Conservation (phyloP, 345 rosid genomes). For the Aquilaria malaccensis region DNA sequence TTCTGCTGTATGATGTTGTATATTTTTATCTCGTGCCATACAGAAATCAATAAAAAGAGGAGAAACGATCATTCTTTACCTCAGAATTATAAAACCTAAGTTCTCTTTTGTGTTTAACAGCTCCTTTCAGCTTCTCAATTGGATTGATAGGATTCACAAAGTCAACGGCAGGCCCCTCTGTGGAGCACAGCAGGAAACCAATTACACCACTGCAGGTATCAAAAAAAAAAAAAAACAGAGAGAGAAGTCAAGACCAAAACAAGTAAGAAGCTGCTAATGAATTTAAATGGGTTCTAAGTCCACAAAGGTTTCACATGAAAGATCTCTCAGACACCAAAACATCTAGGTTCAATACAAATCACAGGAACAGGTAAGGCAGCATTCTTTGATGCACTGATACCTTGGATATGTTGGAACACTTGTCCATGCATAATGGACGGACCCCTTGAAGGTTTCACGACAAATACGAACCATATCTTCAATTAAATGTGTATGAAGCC, state of each 20-base stretch:
- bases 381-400: constrained; percentile 18
- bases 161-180: constrained; percentile 73
- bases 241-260: neutral
- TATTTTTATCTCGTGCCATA: neutral
- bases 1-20: too few species aligned
- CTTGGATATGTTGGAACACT: constrained; percentile 98
- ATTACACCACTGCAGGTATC: constrained; percentile 66
- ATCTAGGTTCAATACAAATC: neutral
- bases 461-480: constrained; percentile 75
- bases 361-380: neutral
- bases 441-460: constrained; percentile 67
- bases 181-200: constrained; percentile 81
- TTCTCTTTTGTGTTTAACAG: constrained; percentile 50
- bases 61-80: constrained; percentile 25
- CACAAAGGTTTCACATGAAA: too few species aligned
- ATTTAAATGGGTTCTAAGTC: too few species aligned
- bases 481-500: constrained; percentile 97
- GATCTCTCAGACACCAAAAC: too few species aligned
- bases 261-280: neutral
- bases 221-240: constrained; percentile 2
- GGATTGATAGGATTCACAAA: constrained; percentile 84
- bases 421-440: constrained; percentile 92
- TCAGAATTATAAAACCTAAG: constrained; percentile 80
- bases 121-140: constrained; percentile 76
- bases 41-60: constrained; percentile 3